Evolutionary conservation across 106 monocot species (phyloP).

Genomic region (Iris macrosiphon): DNA sequence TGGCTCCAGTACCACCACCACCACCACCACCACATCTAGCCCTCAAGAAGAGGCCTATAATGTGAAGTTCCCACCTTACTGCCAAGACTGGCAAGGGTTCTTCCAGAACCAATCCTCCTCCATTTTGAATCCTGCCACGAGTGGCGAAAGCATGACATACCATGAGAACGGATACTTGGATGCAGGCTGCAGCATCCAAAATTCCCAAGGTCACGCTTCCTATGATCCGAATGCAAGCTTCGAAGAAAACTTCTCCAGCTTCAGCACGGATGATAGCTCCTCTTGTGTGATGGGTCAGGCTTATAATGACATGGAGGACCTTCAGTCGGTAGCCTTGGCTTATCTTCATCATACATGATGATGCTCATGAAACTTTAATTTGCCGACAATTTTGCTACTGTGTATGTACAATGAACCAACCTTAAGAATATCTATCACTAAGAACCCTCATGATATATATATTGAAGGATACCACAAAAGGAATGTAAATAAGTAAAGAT

Average conservation of each 20-base stretch:
- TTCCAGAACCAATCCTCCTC: constrained; percentile 1
- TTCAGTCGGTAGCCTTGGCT: constrained; percentile 19
- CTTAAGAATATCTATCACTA: not conserved
- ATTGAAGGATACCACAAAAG: too few relatives aligned
- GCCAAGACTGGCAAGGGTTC: constrained; percentile 21
- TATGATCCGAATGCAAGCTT: too few relatives aligned
- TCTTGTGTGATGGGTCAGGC: too few relatives aligned
- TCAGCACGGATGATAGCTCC: constrained; percentile 16
- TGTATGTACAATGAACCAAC: constrained; percentile 26
- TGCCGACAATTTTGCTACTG: constrained; percentile 6
- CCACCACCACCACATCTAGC: constrained; percentile 12
- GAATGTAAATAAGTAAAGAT: too few relatives aligned
- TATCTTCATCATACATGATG: constrained; percentile 13
- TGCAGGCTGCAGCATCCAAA: constrained; percentile 3
- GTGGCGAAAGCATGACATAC: constrained; percentile 14
- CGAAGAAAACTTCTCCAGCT: too few relatives aligned
- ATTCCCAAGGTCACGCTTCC: constrained; percentile 28
- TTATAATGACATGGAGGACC: constrained; percentile 16
- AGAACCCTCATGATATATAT: too few relatives aligned
- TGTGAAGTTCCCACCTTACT: constrained; percentile 16
- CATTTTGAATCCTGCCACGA: constrained; percentile 7
- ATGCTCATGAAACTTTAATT: not conserved
- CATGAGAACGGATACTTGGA: constrained; percentile 9
- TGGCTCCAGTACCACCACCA: too few relatives aligned
- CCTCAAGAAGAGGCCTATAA: constrained; percentile 23